A percentile compares a stretch with the other conserved stretches of the same genome.
Conservation (phyloP, 1,284 basidiomycete genomes). For the Crucibulum parvulum region DNA sequence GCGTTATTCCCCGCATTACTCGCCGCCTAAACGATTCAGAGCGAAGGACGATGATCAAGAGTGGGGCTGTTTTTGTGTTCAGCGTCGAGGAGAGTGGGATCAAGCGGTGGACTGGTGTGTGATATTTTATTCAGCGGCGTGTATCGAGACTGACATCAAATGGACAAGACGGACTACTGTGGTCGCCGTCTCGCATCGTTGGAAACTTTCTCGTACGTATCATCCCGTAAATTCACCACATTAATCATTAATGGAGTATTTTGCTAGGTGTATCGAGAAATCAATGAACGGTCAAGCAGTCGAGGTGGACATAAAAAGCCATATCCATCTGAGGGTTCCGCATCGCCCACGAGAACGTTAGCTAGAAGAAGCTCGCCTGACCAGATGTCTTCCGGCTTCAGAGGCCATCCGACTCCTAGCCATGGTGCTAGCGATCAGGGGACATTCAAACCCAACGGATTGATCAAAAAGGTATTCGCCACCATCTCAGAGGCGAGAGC, state of each 20-base stretch:
- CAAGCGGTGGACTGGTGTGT: slow-evolving; percentile 79
- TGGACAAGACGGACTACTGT: slow-evolving; percentile 69
- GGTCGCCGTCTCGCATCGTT: slow-evolving; percentile 84
- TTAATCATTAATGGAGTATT: background rate
- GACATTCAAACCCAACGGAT: slow-evolving; percentile 72
- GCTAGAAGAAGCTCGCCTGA: slow-evolving; percentile 45
- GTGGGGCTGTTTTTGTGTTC: slow-evolving; percentile 86
- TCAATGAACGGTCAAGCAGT: slow-evolving; percentile 65
- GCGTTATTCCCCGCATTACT: slow-evolving; percentile 77
- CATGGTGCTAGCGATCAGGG: slow-evolving; percentile 52
- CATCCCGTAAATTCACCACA: slow-evolving; percentile 5
- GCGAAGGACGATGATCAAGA: slow-evolving; percentile 73
- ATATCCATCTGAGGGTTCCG: slow-evolving; percentile 48
- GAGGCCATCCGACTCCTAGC: slow-evolving; percentile 30
- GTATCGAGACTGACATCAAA: slow-evolving; percentile 15
- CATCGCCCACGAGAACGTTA: slow-evolving; percentile 38
- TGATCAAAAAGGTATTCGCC: slow-evolving; percentile 72
- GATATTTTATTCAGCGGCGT: background rate
- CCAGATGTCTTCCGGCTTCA: slow-evolving; percentile 42
- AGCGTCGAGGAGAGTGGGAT: slow-evolving; percentile 85
- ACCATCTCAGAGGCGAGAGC: background rate
- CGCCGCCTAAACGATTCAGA: slow-evolving; percentile 82
- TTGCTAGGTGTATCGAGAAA: slow-evolving; percentile 74
- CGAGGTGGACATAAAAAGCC: slow-evolving; percentile 53
- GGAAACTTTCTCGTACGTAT: slow-evolving; percentile 77